Evolutionary conservation across 306 rosid genomes (phyloP).

Genomic region (Amphicarpaea edgeworthii): DNA sequence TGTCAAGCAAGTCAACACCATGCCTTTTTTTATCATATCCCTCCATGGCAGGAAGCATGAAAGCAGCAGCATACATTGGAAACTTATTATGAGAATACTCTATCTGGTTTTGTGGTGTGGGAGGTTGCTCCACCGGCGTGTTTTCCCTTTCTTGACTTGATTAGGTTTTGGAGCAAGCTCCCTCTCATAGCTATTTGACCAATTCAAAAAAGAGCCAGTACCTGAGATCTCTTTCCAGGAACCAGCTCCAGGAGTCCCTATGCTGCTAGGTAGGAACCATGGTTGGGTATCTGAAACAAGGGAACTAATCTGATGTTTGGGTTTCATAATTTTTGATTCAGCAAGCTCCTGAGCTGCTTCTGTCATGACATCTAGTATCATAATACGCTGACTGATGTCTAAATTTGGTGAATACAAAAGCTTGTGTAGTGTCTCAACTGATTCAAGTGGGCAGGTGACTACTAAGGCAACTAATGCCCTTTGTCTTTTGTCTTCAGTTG

Average conservation of each 20-base stretch:
- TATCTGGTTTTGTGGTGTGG: conserved; percentile 55
- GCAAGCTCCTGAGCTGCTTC: conserved; percentile 95
- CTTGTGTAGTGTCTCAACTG: conserved; percentile 75
- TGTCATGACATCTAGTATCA: conserved; percentile 96
- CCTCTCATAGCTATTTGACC: conserved; percentile 88
- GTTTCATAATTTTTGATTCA: conserved; percentile 62
- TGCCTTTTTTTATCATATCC: conserved; percentile 93
- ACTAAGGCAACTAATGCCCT: conserved; percentile 80
- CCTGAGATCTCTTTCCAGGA: conserved; percentile 85
- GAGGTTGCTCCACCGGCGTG: conserved; percentile 80
- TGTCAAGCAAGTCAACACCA: conserved; percentile 87
- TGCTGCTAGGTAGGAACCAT: conserved; percentile 89
- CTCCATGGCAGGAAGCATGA: conserved; percentile 98
- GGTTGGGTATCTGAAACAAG: conserved; percentile 79
- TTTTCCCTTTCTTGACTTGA: conserved; percentile 80
- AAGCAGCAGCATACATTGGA: conserved; percentile 93
- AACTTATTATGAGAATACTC: conserved; percentile 88
- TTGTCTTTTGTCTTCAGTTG: conserved; percentile 87
- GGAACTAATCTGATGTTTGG: conserved; percentile 63
- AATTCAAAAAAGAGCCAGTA: conserved; percentile 70
- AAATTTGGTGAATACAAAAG: conserved; percentile 87
- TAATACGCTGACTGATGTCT: conserved; percentile 89
- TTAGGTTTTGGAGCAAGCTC: conserved; percentile 75
- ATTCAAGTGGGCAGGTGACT: conserved; percentile 76
- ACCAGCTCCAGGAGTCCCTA: conserved; percentile 80